Evolutionary conservation across 2,329 filamentous ascomycete genomes (phyloP), one percentile per base, ranked within the genome.

Genomic region (Apiospora pterosperma): DNA sequence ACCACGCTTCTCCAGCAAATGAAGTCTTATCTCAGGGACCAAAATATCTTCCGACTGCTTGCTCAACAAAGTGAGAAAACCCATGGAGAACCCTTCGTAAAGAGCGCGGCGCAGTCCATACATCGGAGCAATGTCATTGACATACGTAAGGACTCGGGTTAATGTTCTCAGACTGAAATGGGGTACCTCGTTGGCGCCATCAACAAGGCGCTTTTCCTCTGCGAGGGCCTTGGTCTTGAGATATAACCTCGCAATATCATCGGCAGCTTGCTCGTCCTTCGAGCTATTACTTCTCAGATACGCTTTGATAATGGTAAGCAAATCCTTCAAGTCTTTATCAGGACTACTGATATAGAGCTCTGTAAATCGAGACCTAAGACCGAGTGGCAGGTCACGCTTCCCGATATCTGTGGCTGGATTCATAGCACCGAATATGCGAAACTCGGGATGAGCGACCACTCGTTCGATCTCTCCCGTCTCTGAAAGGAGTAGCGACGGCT

Each of bases 401-500:
- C 96, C 96, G 64, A 97, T 89, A 80, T 99, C 96, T 3, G 96
- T 99, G 5, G 96, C 96, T 36, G 96, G 96, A 73, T 99, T 99
- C 96, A 99, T 99, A 34, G 96, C 96, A 62, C 92, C 96, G 74
- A 99, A 99, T 16, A 99, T 92, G 42, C 96, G 89, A 76, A 99
- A 99, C 68, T 97, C 89, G 0, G 93, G 90, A 76, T 99, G 95
- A 0, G 94, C 96, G 66, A 90, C 85, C 39, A 99, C 90, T 68
- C 94, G 88, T 76, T 98, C 93, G 52, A 97, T 92, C 70, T 96
- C 93, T 41, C 96, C 96, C 42, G 93, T 96, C 79, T 99, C 96
- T 0, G 94, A 94, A 8, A 99, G 84, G 5, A 99, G 80, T 58
- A 99, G 89, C 0, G 92, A 97, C 1, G 95, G 95, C 0, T 83